Percentiles rank a stretch among this genome's conserved stretches.
Conservation (phyloP, 768 basidiomycete genomes). For the Suillus fuscotomentosus region DNA sequence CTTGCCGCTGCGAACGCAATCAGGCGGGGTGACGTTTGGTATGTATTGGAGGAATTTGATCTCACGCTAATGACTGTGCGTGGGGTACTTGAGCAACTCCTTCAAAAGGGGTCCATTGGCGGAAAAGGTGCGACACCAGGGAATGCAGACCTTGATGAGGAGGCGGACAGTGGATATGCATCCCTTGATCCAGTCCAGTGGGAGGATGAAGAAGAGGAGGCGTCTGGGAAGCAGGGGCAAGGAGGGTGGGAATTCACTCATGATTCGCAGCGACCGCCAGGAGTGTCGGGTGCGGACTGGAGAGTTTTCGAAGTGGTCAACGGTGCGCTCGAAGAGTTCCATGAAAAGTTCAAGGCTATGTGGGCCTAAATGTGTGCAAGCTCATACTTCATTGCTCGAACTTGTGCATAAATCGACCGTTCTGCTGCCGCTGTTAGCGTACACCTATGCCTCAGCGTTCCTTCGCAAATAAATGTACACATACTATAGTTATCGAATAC, state of each 20-base stretch:
- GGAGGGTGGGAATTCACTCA: neutral
- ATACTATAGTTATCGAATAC: too few relatives aligned
- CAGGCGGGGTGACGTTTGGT: constrained; percentile 65
- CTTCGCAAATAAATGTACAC: neutral
- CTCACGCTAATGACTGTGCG: constrained; percentile 50
- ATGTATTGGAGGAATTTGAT: constrained; percentile 55
- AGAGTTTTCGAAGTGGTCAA: constrained; percentile 50
- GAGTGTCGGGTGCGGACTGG: constrained; percentile 51
- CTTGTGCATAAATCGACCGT: neutral
- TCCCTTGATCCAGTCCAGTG: constrained; percentile 28
- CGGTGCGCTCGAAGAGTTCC: constrained; percentile 46
- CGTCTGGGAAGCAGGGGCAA: neutral
- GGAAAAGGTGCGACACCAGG: constrained; percentile 12
- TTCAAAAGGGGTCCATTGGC: constrained; percentile 26
- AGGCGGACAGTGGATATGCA: constrained; percentile 35
- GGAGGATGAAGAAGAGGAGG: constrained; percentile 17
- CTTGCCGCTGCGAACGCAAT: constrained; percentile 55
- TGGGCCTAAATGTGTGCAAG: constrained; percentile 43
- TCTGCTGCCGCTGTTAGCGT: neutral
- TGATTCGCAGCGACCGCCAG: constrained; percentile 27
- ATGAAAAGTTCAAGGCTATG: constrained; percentile 59
- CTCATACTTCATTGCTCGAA: neutral
- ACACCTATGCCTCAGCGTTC: neutral
- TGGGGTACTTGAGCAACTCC: constrained; percentile 47
- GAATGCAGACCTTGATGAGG: constrained; percentile 19